Evolutionary conservation across 768 basidiomycete species (phyloP).

Genomic region (Vararia minispora): DNA sequence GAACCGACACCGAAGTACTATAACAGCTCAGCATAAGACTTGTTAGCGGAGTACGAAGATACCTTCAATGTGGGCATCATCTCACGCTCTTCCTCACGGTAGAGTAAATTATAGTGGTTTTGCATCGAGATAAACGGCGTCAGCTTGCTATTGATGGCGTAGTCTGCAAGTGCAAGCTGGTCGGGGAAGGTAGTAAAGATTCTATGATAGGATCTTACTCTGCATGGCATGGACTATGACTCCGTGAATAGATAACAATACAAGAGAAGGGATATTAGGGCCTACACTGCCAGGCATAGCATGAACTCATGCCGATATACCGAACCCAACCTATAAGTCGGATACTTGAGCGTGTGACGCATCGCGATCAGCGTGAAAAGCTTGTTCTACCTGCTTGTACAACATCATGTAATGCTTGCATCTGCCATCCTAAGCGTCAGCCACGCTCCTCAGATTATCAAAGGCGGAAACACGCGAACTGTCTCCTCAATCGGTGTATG

Average conservation of each 20-base stretch:
- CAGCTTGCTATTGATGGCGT: slow-evolving; percentile 27
- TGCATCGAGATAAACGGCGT: slow-evolving; percentile 57
- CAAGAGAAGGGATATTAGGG: neutral
- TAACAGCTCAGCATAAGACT: neutral
- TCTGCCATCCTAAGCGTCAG: slow-evolving; percentile 1
- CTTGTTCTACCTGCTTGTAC: slow-evolving; percentile 22
- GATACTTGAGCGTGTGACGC: no score
- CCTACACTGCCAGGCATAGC: slow-evolving; percentile 21
- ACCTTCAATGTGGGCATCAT: slow-evolving; percentile 22
- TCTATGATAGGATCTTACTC: slow-evolving; percentile 1
- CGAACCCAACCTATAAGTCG: slow-evolving; percentile 30
- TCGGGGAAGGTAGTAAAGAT: slow-evolving; percentile 6
- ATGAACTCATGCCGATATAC: slow-evolving; percentile 22
- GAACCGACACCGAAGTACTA: slow-evolving; percentile 9
- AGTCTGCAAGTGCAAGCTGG: slow-evolving; percentile 20
- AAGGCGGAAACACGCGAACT: slow-evolving; percentile 7
- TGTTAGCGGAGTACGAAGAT: neutral
- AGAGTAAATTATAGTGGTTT: slow-evolving; percentile 33
- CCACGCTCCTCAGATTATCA: no score
- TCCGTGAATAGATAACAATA: slow-evolving; percentile 5
- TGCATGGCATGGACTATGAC: slow-evolving; percentile 11
- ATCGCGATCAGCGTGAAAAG: neutral
- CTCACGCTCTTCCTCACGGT: slow-evolving; percentile 29
- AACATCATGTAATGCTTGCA: slow-evolving; percentile 30
- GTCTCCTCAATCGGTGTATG: slow-evolving; percentile 31